phyloP scores from a whole-genome alignment of 345 rosid genomes.

The Populus ilicifolia region DNA sequence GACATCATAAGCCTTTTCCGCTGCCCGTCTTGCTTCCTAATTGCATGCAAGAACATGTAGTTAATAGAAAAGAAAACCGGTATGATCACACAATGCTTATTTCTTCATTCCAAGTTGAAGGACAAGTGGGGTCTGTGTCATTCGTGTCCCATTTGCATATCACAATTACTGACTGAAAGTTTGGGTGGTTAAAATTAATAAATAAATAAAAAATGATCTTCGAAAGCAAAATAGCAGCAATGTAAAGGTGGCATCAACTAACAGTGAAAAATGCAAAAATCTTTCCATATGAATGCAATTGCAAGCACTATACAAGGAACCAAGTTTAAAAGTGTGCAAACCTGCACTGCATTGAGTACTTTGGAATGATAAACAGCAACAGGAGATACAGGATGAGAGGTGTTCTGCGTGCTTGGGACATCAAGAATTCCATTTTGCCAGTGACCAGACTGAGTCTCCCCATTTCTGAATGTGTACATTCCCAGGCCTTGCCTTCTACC shows the following conservation, averaged over 20 bases:
- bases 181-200: not conserved
- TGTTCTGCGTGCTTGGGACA: conserved; percentile 76
- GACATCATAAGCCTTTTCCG: conserved; percentile 79
- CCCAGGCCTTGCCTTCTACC: conserved; percentile 97
- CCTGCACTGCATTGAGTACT: conserved; percentile 90
- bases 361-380: conserved; percentile 83
- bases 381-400: conserved; percentile 53
- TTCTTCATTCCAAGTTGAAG: not conserved
- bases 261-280: not conserved
- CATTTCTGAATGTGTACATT: conserved; percentile 89
- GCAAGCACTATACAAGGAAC: not conserved
- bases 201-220: not conserved
- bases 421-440: conserved; percentile 90
- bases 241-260: not conserved
- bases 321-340: conserved; percentile 12
- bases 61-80: not conserved
- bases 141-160: not conserved
- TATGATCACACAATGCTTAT: not conserved
- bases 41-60: conserved; percentile 7
- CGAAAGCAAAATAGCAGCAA: not conserved
- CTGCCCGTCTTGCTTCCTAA: conserved; percentile 85
- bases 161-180: not conserved
- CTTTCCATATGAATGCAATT: not conserved
- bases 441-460: conserved; percentile 93
- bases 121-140: not conserved